Evolutionary conservation across 257 asterid species (phyloP).

Genomic region (Cordia subcordata): DNA sequence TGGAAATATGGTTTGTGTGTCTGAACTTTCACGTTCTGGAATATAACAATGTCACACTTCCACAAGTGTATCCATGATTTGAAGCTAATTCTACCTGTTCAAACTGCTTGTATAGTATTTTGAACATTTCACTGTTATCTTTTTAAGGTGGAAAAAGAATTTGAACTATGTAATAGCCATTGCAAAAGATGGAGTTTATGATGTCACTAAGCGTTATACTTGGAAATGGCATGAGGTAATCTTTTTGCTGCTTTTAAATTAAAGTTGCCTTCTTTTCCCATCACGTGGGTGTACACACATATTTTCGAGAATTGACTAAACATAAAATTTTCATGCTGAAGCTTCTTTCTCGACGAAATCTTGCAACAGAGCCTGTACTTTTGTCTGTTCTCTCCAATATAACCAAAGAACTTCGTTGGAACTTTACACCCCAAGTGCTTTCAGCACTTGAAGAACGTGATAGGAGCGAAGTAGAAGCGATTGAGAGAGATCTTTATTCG

Average conservation of each 20-base stretch:
- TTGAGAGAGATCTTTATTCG: slow-evolving; percentile 54
- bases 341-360: slow-evolving; percentile 71
- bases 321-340: slow-evolving; percentile 19
- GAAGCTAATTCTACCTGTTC: too few species aligned
- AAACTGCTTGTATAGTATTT: neutral
- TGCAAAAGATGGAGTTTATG: slow-evolving; percentile 83
- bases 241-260: slow-evolving; percentile 8
- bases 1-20: neutral
- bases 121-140: slow-evolving; percentile 24
- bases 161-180: slow-evolving; percentile 66
- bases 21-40: neutral
- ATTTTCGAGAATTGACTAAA: neutral
- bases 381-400: slow-evolving; percentile 41
- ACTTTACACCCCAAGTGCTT: slow-evolving; percentile 37
- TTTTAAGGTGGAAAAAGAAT: slow-evolving; percentile 80
- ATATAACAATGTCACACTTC: too few species aligned
- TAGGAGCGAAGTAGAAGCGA: slow-evolving; percentile 60
- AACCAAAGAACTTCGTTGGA: slow-evolving; percentile 52
- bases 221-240: slow-evolving; percentile 88
- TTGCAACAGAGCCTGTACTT: slow-evolving; percentile 62
- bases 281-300: neutral
- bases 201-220: slow-evolving; percentile 93
- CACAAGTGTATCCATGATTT: too few species aligned
- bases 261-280: slow-evolving; percentile 9
- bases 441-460: slow-evolving; percentile 62